phyloP scores from a whole-genome alignment of 176 grass and related monocot genomes.

The Triticum timopheevii region DNA sequence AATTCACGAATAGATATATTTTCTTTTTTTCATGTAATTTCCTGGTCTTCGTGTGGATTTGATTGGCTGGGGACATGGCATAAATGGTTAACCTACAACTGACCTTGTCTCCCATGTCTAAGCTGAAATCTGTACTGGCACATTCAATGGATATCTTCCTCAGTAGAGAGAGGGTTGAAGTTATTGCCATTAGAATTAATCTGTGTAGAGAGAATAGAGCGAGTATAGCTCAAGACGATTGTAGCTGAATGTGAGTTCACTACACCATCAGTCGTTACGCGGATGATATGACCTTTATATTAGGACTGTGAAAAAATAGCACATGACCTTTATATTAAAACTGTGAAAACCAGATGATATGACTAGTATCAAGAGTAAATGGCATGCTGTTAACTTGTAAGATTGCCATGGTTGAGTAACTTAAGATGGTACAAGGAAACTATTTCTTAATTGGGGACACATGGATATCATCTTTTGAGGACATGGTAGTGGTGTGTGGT shows the following conservation, averaged over 20 bases:
- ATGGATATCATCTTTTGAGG: background rate
- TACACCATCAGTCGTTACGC: background rate
- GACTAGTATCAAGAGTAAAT: background rate
- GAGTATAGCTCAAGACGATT: background rate
- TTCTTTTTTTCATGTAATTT: slow-evolving; percentile 13
- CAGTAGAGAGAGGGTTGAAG: background rate
- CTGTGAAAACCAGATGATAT: background rate
- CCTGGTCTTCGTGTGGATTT: slow-evolving; percentile 7
- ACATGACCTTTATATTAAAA: background rate
- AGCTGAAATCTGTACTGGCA: slow-evolving; percentile 14
- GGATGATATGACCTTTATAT: background rate
- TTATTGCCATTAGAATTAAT: background rate
- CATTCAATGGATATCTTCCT: background rate
- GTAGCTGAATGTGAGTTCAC: background rate
- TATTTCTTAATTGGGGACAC: background rate
- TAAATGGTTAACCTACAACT: background rate
- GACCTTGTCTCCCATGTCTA: background rate
- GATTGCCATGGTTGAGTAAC: background rate
- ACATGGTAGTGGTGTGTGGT: background rate
- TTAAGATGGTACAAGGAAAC: slow-evolving; percentile 8
- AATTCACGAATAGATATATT: slow-evolving; percentile 13
- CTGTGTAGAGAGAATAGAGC: background rate
- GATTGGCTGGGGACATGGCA: background rate
- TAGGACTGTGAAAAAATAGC: too few species aligned
- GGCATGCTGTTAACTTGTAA: background rate